Percentiles rank a stretch among this genome's conserved stretches.
Evolutionary conservation across 805 yeast species (phyloP).

Genomic region (Candida tammaniensis): DNA sequence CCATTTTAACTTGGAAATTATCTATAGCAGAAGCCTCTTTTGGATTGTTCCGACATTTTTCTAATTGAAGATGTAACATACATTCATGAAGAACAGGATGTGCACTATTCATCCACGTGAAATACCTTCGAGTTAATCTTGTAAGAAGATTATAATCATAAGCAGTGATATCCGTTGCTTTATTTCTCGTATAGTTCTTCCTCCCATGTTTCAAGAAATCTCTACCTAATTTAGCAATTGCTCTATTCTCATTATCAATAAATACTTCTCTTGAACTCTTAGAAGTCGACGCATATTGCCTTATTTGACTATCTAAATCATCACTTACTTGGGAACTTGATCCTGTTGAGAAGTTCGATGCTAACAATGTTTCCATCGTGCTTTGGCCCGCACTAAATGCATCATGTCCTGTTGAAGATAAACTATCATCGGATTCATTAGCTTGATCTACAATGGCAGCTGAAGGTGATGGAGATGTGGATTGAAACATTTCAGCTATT

Average conservation of each 20-base stretch:
- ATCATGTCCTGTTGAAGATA: too few species aligned
- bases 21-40: slow-evolving; percentile 9
- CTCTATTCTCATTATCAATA: slow-evolving; percentile 12
- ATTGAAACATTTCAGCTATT: too few species aligned
- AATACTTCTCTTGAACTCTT: slow-evolving; percentile 10
- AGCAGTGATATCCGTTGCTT: slow-evolving; percentile 10
- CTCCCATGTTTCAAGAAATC: slow-evolving; percentile 13
- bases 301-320: slow-evolving; percentile 9
- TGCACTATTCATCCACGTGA: slow-evolving; percentile 14
- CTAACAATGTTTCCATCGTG: too few species aligned
- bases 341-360: too few species aligned
- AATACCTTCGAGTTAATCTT: slow-evolving; percentile 10
- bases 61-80: slow-evolving; percentile 9
- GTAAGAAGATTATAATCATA: slow-evolving; percentile 11
- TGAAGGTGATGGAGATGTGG: too few species aligned
- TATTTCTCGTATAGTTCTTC: slow-evolving; percentile 8
- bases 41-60: slow-evolving; percentile 8
- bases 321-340: too few species aligned
- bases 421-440: too few species aligned
- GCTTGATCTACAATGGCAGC: too few species aligned
- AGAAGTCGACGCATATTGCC: slow-evolving; percentile 5
- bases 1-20: slow-evolving; percentile 12
- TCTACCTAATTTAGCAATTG: slow-evolving; percentile 12
- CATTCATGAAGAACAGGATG: slow-evolving; percentile 14
- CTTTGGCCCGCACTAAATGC: too few species aligned